Base-by-base conservation (phyloP, 2,329 filamentous ascomycete species). In the Fonsecaea pedrosoi region DNA sequence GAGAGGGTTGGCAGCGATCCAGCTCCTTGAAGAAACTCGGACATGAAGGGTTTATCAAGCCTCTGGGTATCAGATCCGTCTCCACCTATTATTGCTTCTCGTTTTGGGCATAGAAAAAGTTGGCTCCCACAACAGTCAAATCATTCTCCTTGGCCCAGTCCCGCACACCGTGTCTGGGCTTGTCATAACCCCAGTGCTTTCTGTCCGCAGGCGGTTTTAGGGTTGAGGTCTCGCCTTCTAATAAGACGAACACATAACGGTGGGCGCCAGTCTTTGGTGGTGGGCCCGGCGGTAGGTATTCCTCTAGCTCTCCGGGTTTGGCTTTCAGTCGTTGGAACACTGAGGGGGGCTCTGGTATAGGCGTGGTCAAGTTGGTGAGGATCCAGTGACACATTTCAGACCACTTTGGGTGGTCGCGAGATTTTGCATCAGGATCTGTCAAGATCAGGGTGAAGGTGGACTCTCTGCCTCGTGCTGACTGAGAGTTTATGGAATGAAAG, bases 381-480 rank as follows among this genome's bases (percentile, higher is more conserved):
- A 80, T 75, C 84, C 84, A 87, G 73, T 87, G 86, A 72, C 85
- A 87, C 76, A 87, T 83, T 68, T 88, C 83, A 21, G 79, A 80
- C 84, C 84, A 86, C 62, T 84, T 78, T 1, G 85, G 84, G 67
- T 87, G 74, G 1, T 82, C 76, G 54, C 82, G 81, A 9, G 81
- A 83, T 2, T 83, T 84, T 12, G 85, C 85, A 74, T 88, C 85
- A 0, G 86, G 86, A 72, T 88, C 85, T 1, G 85, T 87, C 3
- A 87, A 76, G 12, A 81, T 79, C 57, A 87, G 68, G 3, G 82
- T 82, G 65, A 85, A 83, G 45, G 68, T 71, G 13, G 70, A 65
- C 54, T 78, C 74, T 13, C 67, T 74, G 34, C 8, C 53, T 18
- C 12, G 6, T 38, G 21, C 35, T 48, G 34, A 8, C 30, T 55